A percentile compares a stretch with the other conserved stretches of the same genome.
Conservation (phyloP, 2,329 filamentous ascomycete species). For the Pyrenochaeta sp. region DNA sequence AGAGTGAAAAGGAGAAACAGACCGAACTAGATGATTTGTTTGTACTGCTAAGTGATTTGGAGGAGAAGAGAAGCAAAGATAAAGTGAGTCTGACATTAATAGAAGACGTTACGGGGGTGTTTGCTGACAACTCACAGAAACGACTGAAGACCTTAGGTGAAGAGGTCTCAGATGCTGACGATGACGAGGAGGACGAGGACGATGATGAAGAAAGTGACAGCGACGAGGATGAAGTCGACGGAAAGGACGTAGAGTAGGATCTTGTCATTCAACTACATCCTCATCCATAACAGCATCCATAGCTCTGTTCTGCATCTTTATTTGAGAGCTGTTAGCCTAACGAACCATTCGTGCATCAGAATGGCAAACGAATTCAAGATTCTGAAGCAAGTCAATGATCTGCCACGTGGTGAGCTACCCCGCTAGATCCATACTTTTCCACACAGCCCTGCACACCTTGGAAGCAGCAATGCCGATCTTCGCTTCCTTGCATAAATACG, state of each 20-base stretch:
- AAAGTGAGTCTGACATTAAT: conserved; percentile 36
- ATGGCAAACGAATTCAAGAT: not conserved
- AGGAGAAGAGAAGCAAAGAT: conserved; percentile 54
- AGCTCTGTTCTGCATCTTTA: not conserved
- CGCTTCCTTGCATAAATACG: not conserved
- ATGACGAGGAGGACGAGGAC: conserved; percentile 48
- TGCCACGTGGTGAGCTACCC: not conserved
- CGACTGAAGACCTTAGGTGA: conserved; percentile 57
- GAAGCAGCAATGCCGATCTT: not conserved
- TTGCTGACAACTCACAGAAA: conserved; percentile 48
- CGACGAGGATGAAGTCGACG: conserved; percentile 29
- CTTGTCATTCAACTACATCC: not conserved
- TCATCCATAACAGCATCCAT: not conserved
- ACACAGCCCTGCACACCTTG: not conserved
- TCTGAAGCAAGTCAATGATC: not conserved
- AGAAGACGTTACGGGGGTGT: not conserved
- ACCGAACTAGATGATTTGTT: conserved; percentile 59
- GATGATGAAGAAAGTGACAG: conserved; percentile 36
- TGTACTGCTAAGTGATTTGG: conserved; percentile 57
- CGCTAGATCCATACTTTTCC: not conserved
- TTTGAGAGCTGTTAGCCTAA: not conserved
- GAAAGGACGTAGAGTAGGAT: conserved; percentile 10
- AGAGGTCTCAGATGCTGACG: conserved; percentile 53
- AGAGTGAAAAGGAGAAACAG: conserved; percentile 52
- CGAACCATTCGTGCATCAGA: not conserved